Percentiles rank a stretch among this genome's conserved stretches.
These are phyloP conservation scores for Saccharomycopsis fodiens DNA, from an alignment of 805 yeast species.

Conservation along the genomic window DNA sequence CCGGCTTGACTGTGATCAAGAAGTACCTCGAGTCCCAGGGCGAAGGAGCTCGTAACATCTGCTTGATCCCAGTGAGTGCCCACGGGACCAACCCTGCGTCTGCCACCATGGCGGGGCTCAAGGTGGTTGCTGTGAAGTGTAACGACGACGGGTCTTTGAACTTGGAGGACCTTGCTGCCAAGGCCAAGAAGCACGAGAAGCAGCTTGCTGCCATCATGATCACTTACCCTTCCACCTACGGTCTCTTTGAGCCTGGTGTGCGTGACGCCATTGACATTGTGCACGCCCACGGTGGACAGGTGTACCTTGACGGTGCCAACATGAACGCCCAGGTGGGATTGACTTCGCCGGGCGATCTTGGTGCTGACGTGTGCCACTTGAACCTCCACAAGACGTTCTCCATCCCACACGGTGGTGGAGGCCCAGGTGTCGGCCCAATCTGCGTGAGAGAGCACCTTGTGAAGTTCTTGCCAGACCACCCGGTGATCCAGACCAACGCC, in stretches of 20 bases:
- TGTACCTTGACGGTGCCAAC: slow-evolving; percentile 96
- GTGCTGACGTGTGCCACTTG: slow-evolving; percentile 97
- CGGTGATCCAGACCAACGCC: slow-evolving; percentile 45
- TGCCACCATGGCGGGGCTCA: slow-evolving; percentile 94
- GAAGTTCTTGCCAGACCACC: slow-evolving; percentile 78
- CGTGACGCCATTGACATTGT: slow-evolving; percentile 78
- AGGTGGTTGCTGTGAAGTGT: slow-evolving; percentile 90
- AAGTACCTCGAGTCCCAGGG: slow-evolving; percentile 68
- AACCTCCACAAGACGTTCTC: slow-evolving; percentile 97
- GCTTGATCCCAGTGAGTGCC: slow-evolving; percentile 94
- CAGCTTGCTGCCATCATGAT: slow-evolving; percentile 89
- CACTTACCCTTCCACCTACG: slow-evolving; percentile 96
- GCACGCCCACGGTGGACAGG: slow-evolving; percentile 87
- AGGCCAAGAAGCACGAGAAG: slow-evolving; percentile 62
- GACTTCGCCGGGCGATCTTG: slow-evolving; percentile 94
- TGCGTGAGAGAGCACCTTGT: slow-evolving; percentile 79
- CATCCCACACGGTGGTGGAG: slow-evolving; percentile 99
- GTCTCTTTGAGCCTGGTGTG: slow-evolving; percentile 90
- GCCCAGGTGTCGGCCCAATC: slow-evolving; percentile 98
- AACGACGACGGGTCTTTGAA: slow-evolving; percentile 80
- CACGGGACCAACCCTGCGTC: slow-evolving; percentile 99
- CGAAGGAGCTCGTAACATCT: slow-evolving; percentile 68
- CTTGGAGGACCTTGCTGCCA: slow-evolving; percentile 60
- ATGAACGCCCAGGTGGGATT: slow-evolving; percentile 99
- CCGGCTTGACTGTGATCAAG: slow-evolving; percentile 83